phyloP scores from a whole-genome alignment of 345 rosid species.

The Eucalyptus caleyi region DNA sequence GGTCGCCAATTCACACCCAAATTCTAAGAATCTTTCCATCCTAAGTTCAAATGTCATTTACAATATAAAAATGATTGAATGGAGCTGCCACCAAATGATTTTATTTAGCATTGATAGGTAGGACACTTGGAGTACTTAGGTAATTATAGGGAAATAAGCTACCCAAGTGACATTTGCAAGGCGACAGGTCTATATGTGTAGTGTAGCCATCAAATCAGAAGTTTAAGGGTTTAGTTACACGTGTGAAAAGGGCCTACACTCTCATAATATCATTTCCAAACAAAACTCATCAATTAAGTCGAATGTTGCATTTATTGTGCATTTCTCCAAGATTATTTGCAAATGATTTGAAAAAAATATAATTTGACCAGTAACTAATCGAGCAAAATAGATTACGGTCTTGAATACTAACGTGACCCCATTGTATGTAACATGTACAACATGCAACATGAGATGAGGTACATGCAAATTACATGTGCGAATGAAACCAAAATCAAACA shows the following conservation, averaged over 20 bases:
- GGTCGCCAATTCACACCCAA: not conserved
- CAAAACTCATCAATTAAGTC: not conserved
- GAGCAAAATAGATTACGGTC: rapidly evolving
- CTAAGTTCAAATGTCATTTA: not conserved
- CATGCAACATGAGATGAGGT: not conserved
- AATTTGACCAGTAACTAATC: not conserved
- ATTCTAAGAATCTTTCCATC: not conserved
- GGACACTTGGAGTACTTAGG: not conserved
- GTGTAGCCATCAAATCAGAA: not conserved
- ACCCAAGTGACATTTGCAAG: not conserved
- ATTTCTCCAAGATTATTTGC: not conserved
- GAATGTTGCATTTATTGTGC: not conserved
- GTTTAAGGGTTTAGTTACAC: rapidly evolving
- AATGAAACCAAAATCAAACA: not conserved
- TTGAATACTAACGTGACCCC: rapidly evolving
- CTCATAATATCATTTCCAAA: not conserved
- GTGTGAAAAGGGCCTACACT: not conserved
- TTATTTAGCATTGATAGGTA: not conserved
- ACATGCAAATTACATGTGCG: not conserved
- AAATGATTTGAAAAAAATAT: not conserved
- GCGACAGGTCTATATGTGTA: too few relatives aligned
- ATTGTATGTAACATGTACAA: rapidly evolving
- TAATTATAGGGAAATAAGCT: not conserved
- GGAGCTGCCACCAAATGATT: not conserved
- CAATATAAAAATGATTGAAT: not conserved